These are phyloP conservation scores for Biscogniauxia sp. DNA, from an alignment of 2,329 filamentous ascomycete species.

Conservation along the genomic window DNA sequence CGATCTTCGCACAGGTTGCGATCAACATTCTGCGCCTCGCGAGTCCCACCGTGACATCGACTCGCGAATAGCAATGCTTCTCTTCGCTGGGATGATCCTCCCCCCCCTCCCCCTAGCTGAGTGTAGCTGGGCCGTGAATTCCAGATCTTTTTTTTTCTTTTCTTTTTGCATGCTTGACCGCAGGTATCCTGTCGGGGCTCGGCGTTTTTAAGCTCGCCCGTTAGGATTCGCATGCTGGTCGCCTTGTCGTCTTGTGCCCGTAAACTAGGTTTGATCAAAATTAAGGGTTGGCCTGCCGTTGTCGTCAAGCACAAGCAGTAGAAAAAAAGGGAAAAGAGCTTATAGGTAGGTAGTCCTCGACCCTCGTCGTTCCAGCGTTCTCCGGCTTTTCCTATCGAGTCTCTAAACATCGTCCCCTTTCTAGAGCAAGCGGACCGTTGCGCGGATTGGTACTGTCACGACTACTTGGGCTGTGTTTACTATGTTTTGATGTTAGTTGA, in stretches of 20 bases:
- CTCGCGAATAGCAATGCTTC: background rate
- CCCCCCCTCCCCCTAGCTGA: background rate
- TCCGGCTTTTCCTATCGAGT: background rate
- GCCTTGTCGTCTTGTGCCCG: background rate
- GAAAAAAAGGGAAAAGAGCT: background rate
- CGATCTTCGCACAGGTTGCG: background rate
- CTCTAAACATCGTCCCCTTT: background rate
- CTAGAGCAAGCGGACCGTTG: background rate
- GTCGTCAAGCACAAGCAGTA: background rate
- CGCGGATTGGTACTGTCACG: background rate
- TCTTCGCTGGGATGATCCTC: background rate
- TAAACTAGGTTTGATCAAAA: background rate
- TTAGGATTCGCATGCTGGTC: background rate
- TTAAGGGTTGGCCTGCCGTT: background rate
- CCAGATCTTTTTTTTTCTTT: background rate
- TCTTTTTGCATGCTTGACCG: too few species aligned
- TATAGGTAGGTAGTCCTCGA: background rate
- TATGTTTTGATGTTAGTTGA: conserved; percentile 10
- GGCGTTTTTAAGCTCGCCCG: background rate
- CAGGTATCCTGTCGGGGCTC: background rate
- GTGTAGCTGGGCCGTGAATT: background rate
- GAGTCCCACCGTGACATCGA: background rate
- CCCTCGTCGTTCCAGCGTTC: background rate
- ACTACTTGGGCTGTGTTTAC: background rate
- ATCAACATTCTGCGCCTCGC: background rate